A percentile compares a stretch with the other conserved stretches of the same genome.
Evolutionary conservation across 2,329 filamentous ascomycete species (phyloP).

Genomic region (Monilinia polystroma): DNA sequence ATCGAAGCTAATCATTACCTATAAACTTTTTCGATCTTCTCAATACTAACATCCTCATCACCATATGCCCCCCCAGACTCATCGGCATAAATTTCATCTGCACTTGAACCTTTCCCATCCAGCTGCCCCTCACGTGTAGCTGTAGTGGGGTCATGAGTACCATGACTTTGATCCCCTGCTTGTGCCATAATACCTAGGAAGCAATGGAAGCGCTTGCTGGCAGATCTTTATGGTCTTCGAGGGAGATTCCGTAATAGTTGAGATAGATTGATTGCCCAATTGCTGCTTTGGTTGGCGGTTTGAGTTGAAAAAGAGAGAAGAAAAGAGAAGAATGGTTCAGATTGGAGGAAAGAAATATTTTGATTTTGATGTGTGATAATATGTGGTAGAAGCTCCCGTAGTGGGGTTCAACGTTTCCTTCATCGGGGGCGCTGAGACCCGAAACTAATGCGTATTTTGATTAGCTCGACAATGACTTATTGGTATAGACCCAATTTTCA

Average conservation of each 20-base stretch:
- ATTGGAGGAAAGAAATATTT: conserved; percentile 3
- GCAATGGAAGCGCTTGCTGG: conserved; percentile 40
- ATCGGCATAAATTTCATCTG: conserved; percentile 14
- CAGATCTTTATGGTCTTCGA: conserved; percentile 26
- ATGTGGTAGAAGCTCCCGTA: conserved; percentile 3
- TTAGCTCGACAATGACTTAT: conserved; percentile 10
- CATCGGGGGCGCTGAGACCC: conserved; percentile 1
- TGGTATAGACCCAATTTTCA: conserved; percentile 11
- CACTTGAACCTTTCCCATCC: conserved; percentile 19
- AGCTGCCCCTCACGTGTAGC: conserved; percentile 4
- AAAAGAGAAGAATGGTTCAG: not conserved
- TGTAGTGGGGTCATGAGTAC: conserved; percentile 22
- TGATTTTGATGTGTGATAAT: not conserved
- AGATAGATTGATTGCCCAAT: conserved; percentile 11
- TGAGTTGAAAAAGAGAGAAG: not conserved
- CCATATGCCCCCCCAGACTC: conserved; percentile 25
- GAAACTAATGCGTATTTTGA: conserved; percentile 17
- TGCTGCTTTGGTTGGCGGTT: conserved; percentile 1
- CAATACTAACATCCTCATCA: conserved; percentile 33
- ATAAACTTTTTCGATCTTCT: conserved; percentile 42
- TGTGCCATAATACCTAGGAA: conserved; percentile 35
- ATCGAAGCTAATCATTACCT: conserved; percentile 33
- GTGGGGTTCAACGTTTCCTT: conserved; percentile 22
- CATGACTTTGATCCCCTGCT: conserved; percentile 27
- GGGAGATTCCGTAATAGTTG: not conserved